phyloP scores from a whole-genome alignment of 352 stramenopile genomes.

The Globisporangium spiculum region DNA sequence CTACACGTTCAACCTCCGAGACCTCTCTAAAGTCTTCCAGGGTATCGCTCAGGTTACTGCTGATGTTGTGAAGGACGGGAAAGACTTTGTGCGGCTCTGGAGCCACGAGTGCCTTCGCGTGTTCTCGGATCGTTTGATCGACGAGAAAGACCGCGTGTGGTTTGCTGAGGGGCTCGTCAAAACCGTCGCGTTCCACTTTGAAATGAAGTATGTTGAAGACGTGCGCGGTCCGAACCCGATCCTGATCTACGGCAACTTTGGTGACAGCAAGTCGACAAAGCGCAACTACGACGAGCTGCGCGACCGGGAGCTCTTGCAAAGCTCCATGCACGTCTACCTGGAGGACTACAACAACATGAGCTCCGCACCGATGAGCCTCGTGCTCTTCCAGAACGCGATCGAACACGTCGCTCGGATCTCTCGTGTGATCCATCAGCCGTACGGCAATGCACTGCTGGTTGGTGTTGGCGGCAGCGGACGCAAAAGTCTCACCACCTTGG shows the following conservation, averaged over 20 bases:
- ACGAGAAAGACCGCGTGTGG: slow-evolving; percentile 86
- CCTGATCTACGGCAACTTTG: slow-evolving; percentile 90
- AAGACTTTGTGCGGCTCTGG: slow-evolving; percentile 88
- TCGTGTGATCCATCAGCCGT: slow-evolving; percentile 90
- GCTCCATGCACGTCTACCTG: slow-evolving; percentile 90
- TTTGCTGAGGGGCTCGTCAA: slow-evolving; percentile 70
- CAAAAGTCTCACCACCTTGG: slow-evolving; percentile 91
- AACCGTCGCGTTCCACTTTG: slow-evolving; percentile 78
- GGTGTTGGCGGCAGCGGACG: slow-evolving; percentile 91
- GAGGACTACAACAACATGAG: slow-evolving; percentile 96
- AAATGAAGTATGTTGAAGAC: slow-evolving; percentile 66
- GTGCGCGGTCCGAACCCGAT: slow-evolving; percentile 60
- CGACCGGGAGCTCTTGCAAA: slow-evolving; percentile 74
- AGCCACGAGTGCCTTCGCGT: slow-evolving; percentile 91
- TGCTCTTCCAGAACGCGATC: slow-evolving; percentile 95
- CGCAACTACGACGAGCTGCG: slow-evolving; percentile 89
- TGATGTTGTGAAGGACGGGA: slow-evolving; percentile 78
- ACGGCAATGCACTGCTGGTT: slow-evolving; percentile 93
- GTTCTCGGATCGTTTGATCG: slow-evolving; percentile 90
- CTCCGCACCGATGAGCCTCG: slow-evolving; percentile 91
- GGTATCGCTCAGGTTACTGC: slow-evolving; percentile 83
- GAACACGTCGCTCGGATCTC: slow-evolving; percentile 93
- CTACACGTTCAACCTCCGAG: slow-evolving; percentile 94
- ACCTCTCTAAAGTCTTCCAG: slow-evolving; percentile 93
- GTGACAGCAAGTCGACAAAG: slow-evolving; percentile 59